A percentile compares a stretch with the other conserved stretches of the same genome.
Evolutionary conservation across 2,329 filamentous ascomycete species (phyloP).

Genomic region (Penicillium hordei): DNA sequence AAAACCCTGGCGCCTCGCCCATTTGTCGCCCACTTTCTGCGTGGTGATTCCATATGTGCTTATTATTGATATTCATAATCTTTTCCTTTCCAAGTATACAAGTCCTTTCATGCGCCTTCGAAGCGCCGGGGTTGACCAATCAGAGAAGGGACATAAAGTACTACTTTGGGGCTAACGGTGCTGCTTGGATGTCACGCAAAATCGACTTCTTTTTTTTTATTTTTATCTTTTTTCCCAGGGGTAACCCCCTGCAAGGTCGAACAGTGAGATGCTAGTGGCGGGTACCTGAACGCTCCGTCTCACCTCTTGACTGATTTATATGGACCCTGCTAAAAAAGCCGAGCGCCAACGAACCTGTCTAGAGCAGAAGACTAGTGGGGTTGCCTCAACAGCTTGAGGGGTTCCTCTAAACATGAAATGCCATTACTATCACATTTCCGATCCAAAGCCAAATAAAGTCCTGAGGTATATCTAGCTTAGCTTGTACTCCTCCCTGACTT

Average conservation of each 20-base stretch:
- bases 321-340: not conserved
- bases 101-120: not conserved
- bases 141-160: not conserved
- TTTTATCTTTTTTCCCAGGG: not conserved
- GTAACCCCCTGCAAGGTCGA: not conserved
- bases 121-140: slow-evolving; percentile 2
- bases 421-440: not conserved
- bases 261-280: not conserved
- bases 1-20: no score
- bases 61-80: not conserved
- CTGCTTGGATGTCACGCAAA: not conserved
- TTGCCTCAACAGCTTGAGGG: not conserved
- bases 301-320: not conserved
- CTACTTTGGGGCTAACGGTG: not conserved
- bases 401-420: not conserved
- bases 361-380: not conserved
- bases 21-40: not conserved
- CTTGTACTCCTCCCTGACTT: not conserved
- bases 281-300: slow-evolving; percentile 2
- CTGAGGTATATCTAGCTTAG: not conserved
- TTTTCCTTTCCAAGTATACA: not conserved
- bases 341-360: not conserved
- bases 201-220: not conserved
- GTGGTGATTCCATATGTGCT: not conserved
- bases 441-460: not conserved